These are phyloP conservation scores for Nitzschia sp. DNA, from an alignment of 108 stramenopile genomes.

Conservation along the genomic window DNA sequence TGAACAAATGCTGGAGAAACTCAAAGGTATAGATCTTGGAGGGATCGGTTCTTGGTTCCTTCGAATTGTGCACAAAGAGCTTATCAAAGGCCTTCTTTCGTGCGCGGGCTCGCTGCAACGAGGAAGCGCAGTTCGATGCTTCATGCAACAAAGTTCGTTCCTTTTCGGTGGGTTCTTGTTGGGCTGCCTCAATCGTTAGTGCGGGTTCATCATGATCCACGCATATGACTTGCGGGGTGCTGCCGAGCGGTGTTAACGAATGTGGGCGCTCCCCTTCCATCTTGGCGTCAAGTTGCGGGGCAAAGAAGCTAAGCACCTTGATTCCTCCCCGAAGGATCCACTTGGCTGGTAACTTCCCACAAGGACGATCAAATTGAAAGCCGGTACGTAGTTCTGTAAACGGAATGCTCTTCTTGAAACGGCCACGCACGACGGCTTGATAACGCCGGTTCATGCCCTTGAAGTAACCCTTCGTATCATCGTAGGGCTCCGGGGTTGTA, in stretches of 20 bases:
- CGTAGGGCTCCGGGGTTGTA: conserved; percentile 43
- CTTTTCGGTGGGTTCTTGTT: conserved; percentile 33
- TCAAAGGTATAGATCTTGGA: conserved; percentile 82
- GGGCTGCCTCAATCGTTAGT: not conserved
- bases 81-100: conserved; percentile 80
- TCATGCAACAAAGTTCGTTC: conserved; percentile 43
- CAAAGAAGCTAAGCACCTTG: conserved; percentile 66
- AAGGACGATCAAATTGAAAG: conserved; percentile 49
- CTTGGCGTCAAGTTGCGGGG: conserved; percentile 74
- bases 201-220: conserved; percentile 29
- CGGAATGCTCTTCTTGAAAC: conserved; percentile 51
- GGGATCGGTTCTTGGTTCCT: conserved; percentile 37
- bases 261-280: conserved; percentile 63
- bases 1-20: conserved; percentile 83
- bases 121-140: conserved; percentile 29
- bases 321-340: conserved; percentile 66
- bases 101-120: conserved; percentile 48
- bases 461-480: conserved; percentile 59
- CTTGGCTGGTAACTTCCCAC: conserved; percentile 67
- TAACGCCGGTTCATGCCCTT: conserved; percentile 57
- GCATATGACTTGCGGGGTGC: conserved; percentile 70
- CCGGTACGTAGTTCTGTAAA: conserved; percentile 84
- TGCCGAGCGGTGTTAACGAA: conserved; percentile 71
- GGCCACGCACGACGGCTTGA: conserved; percentile 63
- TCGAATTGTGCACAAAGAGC: conserved; percentile 40